Percentiles rank a stretch among this genome's conserved stretches.
Evolutionary conservation across 805 yeast genomes (phyloP).

Genomic region (Blastobotrys attinorum): DNA sequence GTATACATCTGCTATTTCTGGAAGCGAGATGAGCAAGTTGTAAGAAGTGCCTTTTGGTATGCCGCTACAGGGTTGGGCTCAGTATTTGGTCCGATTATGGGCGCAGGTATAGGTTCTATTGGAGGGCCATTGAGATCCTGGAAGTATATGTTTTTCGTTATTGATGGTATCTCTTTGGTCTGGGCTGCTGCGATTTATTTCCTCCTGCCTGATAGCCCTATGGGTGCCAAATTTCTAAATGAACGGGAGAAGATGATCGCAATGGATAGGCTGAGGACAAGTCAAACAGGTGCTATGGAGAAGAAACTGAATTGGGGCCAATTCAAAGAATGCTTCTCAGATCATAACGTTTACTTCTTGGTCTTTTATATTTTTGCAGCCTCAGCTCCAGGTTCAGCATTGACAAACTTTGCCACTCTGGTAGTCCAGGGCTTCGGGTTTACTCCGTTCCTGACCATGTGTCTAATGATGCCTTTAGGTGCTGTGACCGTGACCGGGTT

Average conservation of each 20-base stretch:
- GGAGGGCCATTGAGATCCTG: slow-evolving; percentile 36
- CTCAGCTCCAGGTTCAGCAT: slow-evolving; percentile 29
- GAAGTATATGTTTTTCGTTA: slow-evolving; percentile 44
- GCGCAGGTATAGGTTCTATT: slow-evolving; percentile 41
- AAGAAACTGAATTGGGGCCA: slow-evolving; percentile 42
- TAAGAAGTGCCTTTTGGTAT: slow-evolving; percentile 11
- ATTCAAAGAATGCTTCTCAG: slow-evolving; percentile 39
- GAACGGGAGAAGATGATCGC: slow-evolving; percentile 45
- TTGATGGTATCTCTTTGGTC: slow-evolving; percentile 41
- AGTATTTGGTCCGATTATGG: slow-evolving; percentile 31
- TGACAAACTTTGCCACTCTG: slow-evolving; percentile 38
- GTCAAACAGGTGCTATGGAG: slow-evolving; percentile 35
- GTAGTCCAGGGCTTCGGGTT: slow-evolving; percentile 32
- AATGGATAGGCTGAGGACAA: slow-evolving; percentile 34
- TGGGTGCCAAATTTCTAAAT: slow-evolving; percentile 39
- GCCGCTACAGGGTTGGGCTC: slow-evolving; percentile 28
- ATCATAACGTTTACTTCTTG: slow-evolving; percentile 36
- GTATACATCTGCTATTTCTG: slow-evolving; percentile 8
- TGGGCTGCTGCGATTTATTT: slow-evolving; percentile 28
- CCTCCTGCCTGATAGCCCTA: slow-evolving; percentile 48
- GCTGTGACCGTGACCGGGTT: slow-evolving; percentile 21
- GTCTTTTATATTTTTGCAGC: slow-evolving; percentile 29
- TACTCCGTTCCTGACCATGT: slow-evolving; percentile 31
- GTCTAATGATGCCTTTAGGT: slow-evolving; percentile 40
- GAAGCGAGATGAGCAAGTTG: slow-evolving; percentile 9